Evolutionary conservation across 768 basidiomycete genomes (phyloP).

Genomic region (Xanthoconium stramineum): DNA sequence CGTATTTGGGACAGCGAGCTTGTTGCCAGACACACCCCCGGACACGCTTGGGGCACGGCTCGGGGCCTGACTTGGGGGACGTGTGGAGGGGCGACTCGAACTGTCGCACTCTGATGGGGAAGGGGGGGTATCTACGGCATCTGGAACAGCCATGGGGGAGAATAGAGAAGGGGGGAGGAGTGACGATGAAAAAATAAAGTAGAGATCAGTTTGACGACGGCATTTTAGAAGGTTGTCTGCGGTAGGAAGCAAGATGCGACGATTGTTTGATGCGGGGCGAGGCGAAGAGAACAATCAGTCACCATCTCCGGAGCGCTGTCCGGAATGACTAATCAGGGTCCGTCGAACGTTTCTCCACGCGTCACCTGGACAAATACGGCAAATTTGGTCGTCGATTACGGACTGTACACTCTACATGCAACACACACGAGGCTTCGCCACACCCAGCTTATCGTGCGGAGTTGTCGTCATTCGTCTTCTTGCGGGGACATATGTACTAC

Average conservation of each 20-base stretch:
- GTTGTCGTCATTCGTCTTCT: slow-evolving; percentile 9
- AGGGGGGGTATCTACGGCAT: slow-evolving; percentile 43
- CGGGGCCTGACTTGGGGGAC: slow-evolving; percentile 53
- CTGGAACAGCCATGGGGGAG: slow-evolving; percentile 36
- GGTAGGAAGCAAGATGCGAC: slow-evolving; percentile 1
- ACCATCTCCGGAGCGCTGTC: slow-evolving; percentile 5
- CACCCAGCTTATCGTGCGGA: slow-evolving; percentile 7
- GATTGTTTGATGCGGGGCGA: slow-evolving; percentile 14
- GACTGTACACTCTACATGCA: neutral
- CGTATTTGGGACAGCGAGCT: slow-evolving; percentile 24
- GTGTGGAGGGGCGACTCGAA: slow-evolving; percentile 60
- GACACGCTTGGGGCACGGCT: slow-evolving; percentile 40
- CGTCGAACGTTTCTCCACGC: neutral
- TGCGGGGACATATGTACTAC: neutral
- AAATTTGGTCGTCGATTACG: neutral
- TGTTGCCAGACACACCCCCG: slow-evolving; percentile 39
- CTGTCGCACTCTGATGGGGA: slow-evolving; percentile 57
- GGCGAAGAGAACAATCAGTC: slow-evolving; percentile 8
- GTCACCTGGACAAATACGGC: neutral
- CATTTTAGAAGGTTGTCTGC: slow-evolving; percentile 6
- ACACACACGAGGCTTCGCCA: slow-evolving; percentile 4
- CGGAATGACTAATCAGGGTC: slow-evolving; percentile 23
- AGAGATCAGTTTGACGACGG: slow-evolving; percentile 6
- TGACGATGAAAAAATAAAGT: neutral
- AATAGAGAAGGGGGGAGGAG: slow-evolving; percentile 13